Evolutionary conservation across 2,329 filamentous ascomycete species (phyloP).

Genomic region (Macrophomina phaseolina): DNA sequence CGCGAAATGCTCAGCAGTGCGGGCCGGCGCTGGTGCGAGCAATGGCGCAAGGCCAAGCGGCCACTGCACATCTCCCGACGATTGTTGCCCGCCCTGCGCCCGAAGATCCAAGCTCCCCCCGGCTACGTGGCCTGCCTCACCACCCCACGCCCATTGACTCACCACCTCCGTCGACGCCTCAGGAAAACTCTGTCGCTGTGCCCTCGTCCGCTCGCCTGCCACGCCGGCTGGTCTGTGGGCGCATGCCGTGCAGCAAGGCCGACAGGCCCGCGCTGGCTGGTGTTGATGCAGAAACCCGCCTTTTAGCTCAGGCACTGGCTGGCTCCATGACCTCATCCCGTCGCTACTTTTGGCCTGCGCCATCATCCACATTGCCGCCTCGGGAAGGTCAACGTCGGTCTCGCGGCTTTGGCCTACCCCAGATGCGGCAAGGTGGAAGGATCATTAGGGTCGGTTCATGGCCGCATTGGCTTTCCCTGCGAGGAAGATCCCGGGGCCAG

Average conservation of each 20-base stretch:
- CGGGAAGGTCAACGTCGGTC: background rate
- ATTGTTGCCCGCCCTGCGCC: slow-evolving; percentile 18
- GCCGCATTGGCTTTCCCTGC: slow-evolving; percentile 14
- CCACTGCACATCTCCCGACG: slow-evolving; percentile 22
- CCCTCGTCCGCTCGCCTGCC: background rate
- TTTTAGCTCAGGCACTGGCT: background rate
- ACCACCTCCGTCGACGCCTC: background rate
- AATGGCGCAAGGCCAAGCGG: slow-evolving; percentile 18
- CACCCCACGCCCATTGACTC: slow-evolving; percentile 13
- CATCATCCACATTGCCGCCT: background rate
- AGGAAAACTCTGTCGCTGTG: background rate
- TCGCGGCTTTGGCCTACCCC: slow-evolving; percentile 1
- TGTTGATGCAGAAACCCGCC: background rate
- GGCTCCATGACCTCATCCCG: slow-evolving; percentile 18
- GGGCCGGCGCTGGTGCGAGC: background rate
- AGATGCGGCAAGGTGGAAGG: slow-evolving; percentile 9
- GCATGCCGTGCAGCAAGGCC: slow-evolving; percentile 8
- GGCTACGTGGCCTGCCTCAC: slow-evolving; percentile 20
- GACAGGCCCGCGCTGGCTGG: background rate
- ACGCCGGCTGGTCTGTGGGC: slow-evolving; percentile 16
- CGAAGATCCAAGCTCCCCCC: background rate
- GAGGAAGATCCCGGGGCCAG: slow-evolving; percentile 9
- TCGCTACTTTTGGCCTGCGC: background rate
- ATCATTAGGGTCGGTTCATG: slow-evolving; percentile 21
- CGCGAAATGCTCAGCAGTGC: slow-evolving; percentile 1